Percentiles rank a stretch among this genome's conserved stretches.
These are phyloP conservation scores for Fusarium sp. DNA, from an alignment of 2,329 filamentous ascomycete genomes.

Conservation along the genomic window DNA sequence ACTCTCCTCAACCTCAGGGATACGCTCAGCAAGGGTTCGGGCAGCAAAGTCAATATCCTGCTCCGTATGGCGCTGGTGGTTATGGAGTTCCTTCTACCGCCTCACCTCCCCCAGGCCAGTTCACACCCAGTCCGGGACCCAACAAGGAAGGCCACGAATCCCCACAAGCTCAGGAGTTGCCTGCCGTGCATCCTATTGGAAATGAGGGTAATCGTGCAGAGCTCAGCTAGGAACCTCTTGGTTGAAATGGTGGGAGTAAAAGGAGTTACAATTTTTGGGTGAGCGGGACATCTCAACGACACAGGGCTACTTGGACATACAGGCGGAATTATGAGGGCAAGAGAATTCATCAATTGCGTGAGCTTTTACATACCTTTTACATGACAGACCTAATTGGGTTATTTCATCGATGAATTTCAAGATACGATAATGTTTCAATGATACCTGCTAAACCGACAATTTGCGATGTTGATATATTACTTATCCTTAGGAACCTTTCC, in stretches of 20 bases:
- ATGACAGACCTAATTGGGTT: conserved; percentile 22
- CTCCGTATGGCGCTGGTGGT: conserved; percentile 37
- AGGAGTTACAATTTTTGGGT: conserved; percentile 12
- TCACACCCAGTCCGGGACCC: conserved; percentile 47
- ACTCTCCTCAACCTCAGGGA: conserved; percentile 37
- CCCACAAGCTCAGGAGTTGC: conserved; percentile 44
- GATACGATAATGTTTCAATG: conserved; percentile 18
- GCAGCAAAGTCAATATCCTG: conserved; percentile 40
- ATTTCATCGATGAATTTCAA: conserved; percentile 15
- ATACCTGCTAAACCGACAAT: not conserved
- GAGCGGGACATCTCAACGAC: not conserved
- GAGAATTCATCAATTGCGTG: conserved; percentile 23
- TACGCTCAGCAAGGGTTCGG: conserved; percentile 38
- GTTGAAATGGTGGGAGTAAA: conserved; percentile 2
- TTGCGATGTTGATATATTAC: not conserved
- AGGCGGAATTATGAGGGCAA: not conserved
- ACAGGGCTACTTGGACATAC: conserved; percentile 13
- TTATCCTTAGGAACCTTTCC: not conserved
- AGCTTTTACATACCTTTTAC: conserved; percentile 35
- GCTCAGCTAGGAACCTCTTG: conserved; percentile 35
- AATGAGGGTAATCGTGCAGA: conserved; percentile 50
- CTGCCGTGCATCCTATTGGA: conserved; percentile 46
- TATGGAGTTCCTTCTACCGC: conserved; percentile 35
- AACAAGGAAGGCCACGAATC: conserved; percentile 35
- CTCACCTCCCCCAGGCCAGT: conserved; percentile 45